A percentile compares a stretch with the other conserved stretches of the same genome.
Evolutionary conservation across 805 yeast genomes (phyloP).

Genomic region (Naumovozyma castellii): DNA sequence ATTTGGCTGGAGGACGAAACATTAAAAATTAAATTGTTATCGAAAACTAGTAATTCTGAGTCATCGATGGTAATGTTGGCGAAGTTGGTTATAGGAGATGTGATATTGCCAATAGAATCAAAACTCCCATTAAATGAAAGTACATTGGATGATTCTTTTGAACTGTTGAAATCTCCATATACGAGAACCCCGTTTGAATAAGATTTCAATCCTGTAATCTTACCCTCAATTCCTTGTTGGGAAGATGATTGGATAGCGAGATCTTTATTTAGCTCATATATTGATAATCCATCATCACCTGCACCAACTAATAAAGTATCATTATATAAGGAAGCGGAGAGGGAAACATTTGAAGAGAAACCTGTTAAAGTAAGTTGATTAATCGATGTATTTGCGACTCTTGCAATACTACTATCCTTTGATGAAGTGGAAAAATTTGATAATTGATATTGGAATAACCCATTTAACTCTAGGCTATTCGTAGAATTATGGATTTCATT

Average conservation of each 20-base stretch:
- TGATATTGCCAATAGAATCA: slow-evolving; percentile 5
- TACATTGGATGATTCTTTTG: slow-evolving; percentile 7
- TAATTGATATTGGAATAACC: slow-evolving; percentile 73
- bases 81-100: slow-evolving; percentile 3
- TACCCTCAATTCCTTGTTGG: slow-evolving; percentile 10
- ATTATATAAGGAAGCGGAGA: slow-evolving; percentile 27
- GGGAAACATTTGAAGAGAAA: slow-evolving; percentile 17
- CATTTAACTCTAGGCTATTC: slow-evolving; percentile 43
- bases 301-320: slow-evolving; percentile 44
- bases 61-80: slow-evolving; percentile 16
- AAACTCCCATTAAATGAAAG: slow-evolving; percentile 20
- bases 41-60: slow-evolving; percentile 17
- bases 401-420: slow-evolving; percentile 21
- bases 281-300: slow-evolving; percentile 32
- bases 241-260: slow-evolving; percentile 10
- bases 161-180: slow-evolving; percentile 14
- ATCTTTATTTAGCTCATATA: slow-evolving; percentile 21
- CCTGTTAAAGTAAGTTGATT: slow-evolving; percentile 31
- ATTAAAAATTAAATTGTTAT: slow-evolving; percentile 25
- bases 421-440: slow-evolving; percentile 46
- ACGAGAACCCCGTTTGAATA: slow-evolving; percentile 32
- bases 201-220: slow-evolving; percentile 10
- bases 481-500: slow-evolving; percentile 3
- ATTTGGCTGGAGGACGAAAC: slow-evolving; percentile 13
- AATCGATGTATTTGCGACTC: slow-evolving; percentile 42